phyloP scores from a whole-genome alignment of 108 stramenopile species.

The Skeletonema tropicum region DNA sequence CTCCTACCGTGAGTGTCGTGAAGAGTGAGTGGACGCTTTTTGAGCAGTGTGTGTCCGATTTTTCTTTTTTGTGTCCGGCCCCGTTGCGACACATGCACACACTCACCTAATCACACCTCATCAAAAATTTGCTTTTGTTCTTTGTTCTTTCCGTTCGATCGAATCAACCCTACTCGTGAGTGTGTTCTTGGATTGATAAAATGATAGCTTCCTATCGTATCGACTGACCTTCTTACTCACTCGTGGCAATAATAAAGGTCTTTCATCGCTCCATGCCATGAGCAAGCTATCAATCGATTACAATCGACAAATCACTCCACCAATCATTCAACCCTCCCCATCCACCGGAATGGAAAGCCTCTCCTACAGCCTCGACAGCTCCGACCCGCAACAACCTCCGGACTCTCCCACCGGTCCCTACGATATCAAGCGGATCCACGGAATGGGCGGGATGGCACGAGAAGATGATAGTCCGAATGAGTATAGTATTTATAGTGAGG shows the following conservation, averaged over 20 bases:
- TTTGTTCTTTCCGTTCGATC: too few species aligned
- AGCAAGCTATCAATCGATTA: neutral
- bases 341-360: neutral
- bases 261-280: neutral
- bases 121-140: too few species aligned
- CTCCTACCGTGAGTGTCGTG: too few species aligned
- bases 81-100: neutral
- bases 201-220: too few species aligned
- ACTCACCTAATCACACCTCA: too few species aligned
- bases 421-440: neutral
- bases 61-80: too few species aligned
- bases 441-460: neutral
- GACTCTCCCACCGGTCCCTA: neutral
- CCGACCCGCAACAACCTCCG: neutral
- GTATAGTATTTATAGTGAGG: neutral
- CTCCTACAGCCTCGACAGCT: neutral
- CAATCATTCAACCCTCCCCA: neutral
- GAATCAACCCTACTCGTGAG: too few species aligned
- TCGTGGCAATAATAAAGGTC: too few species aligned
- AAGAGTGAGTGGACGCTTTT: too few species aligned
- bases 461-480: neutral
- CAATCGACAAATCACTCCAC: neutral
- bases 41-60: too few species aligned
- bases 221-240: too few species aligned
- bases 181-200: too few species aligned